Percentiles rank a stretch among this genome's conserved stretches.
phyloP scores from a whole-genome alignment of 2,329 filamentous ascomycete species.

The Sordariomycetes sp. region DNA sequence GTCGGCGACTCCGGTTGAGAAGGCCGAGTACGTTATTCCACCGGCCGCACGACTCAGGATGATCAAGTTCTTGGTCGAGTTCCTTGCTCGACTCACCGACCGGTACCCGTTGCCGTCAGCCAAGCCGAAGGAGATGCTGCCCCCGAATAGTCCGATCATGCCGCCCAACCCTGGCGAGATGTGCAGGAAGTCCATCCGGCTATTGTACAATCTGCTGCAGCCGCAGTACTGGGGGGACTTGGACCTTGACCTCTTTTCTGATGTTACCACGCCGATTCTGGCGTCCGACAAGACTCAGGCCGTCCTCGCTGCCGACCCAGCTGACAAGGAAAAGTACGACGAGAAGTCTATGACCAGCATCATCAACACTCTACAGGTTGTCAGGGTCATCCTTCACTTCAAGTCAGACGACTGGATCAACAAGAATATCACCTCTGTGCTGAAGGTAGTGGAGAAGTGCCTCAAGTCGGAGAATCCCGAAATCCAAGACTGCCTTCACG shows the following conservation, averaged over 20 bases:
- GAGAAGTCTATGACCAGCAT: slow-evolving; percentile 78
- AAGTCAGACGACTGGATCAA: slow-evolving; percentile 87
- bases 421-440: slow-evolving; percentile 60
- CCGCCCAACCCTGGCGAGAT: slow-evolving; percentile 57
- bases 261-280: slow-evolving; percentile 70
- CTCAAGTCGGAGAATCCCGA: slow-evolving; percentile 82
- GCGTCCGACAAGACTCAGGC: slow-evolving; percentile 62
- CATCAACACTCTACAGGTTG: slow-evolving; percentile 85
- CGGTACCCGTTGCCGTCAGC: slow-evolving; percentile 65
- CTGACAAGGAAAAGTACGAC: slow-evolving; percentile 59
- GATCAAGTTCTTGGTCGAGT: slow-evolving; percentile 89
- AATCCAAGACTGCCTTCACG: slow-evolving; percentile 83
- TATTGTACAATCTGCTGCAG: slow-evolving; percentile 75
- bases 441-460: slow-evolving; percentile 82
- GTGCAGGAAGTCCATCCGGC: slow-evolving; percentile 68
- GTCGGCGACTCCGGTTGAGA: slow-evolving; percentile 26
- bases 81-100: slow-evolving; percentile 83
- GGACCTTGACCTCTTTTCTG: slow-evolving; percentile 76
- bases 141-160: slow-evolving; percentile 10
- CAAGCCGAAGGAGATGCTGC: slow-evolving; percentile 43
- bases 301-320: slow-evolving; percentile 43
- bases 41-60: slow-evolving; percentile 59
- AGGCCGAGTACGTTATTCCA: slow-evolving; percentile 56
- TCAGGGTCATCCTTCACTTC: slow-evolving; percentile 78
- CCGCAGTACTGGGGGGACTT: slow-evolving; percentile 84